A percentile compares a stretch with the other conserved stretches of the same genome.
phyloP scores from a whole-genome alignment of 441 rosid genomes.

The Adansonia madagascariensis region DNA sequence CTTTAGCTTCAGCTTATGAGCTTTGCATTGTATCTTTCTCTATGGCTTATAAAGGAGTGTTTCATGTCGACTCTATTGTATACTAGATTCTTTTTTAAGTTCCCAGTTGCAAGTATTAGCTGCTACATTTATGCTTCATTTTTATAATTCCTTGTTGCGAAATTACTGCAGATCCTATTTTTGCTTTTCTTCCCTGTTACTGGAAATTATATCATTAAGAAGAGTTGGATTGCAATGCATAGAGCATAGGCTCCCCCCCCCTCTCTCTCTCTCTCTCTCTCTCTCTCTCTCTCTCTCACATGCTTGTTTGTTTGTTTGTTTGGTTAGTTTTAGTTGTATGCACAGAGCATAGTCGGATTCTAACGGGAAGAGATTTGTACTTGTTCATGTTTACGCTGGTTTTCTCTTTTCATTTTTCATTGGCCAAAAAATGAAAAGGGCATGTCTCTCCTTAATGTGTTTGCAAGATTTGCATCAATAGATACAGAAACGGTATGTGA shows the following conservation, averaged over 20 bases:
- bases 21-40: background rate
- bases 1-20: background rate
- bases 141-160: background rate
- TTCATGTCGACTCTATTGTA: background rate
- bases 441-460: background rate
- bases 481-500: too few relatives aligned
- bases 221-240: background rate
- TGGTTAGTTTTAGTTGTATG: background rate
- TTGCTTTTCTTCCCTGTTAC: background rate
- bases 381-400: background rate
- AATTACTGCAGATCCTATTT: background rate
- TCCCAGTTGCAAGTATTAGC: background rate
- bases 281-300: background rate
- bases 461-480: too few relatives aligned
- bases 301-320: background rate
- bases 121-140: background rate
- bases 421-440: too few relatives aligned
- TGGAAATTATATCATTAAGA: background rate
- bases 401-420: too few relatives aligned
- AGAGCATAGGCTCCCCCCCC: too few relatives aligned
- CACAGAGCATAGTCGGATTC: background rate
- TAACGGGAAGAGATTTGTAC: background rate
- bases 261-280: background rate
- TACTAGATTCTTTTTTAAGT: constrained; percentile 7
- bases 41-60: background rate